Evolutionary conservation across 1,284 basidiomycete genomes (phyloP), one percentile per base, ranked within the genome.

Genomic region (Phaffia rhodozyma): DNA sequence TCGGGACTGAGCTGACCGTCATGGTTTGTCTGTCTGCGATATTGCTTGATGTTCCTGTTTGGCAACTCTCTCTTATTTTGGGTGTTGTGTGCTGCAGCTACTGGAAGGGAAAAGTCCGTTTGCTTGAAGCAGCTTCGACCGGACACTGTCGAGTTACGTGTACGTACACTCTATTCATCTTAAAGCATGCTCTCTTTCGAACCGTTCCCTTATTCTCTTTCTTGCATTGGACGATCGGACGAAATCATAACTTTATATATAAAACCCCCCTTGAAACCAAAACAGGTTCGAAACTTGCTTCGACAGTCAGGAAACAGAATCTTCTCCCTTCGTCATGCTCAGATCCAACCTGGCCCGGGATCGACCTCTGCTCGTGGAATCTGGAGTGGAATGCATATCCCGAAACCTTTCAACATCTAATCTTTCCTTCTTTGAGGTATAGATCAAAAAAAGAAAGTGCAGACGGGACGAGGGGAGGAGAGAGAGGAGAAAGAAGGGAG

Each of bases 331-430:
- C 55, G 56, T 53, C 60, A 49, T 4, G 21, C 29, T 23, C 18
- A n/a, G 11, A 49, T 62, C 53, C 27, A n/a, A 16, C 43, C 60
- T 21, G 60, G 47, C 6, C 60, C 52, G 18, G 50, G 38, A 20
- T 43, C 32, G 11, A n/a, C 27, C 30, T 23, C 23, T 23, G 60
- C 60, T 27, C 23, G 54, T 9, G 60, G 60, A n/a, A 52, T 62
- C 29, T 62, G 60, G 60, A 55, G 53, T 43, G 60, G 60, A 32
- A 43, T 62, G 43, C 60, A 62, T 51, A 18, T 50, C 7, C 54
- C 60, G 1, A 49, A 21, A 4, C 53, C 54, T 27, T 56, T 62
- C 47, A 50, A 62, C 54, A 62, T 62, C 48, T 62, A 30, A 43
- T 43, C 13, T 43, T 43, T 2, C 38, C 16, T 43, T 43, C 38